A percentile compares a stretch with the other conserved stretches of the same genome.
Evolutionary conservation across 306 rosid genomes (phyloP).

Genomic region (Mimosa pudica): DNA sequence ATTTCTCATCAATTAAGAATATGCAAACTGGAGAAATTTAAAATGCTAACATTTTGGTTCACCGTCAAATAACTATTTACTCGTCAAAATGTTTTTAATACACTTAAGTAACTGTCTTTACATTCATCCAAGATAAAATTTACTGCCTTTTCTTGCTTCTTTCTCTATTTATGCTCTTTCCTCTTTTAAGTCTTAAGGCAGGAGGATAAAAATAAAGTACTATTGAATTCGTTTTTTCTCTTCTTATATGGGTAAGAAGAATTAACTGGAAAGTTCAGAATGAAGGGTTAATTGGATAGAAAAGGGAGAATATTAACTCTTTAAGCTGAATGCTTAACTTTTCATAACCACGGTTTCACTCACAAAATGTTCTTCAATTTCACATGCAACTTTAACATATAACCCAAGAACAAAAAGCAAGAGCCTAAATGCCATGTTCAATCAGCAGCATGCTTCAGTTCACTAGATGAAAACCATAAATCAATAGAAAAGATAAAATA

Average conservation of each 20-base stretch:
- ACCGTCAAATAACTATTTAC: background rate
- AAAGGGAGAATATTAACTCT: background rate
- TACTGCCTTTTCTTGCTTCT: background rate
- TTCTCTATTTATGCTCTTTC: background rate
- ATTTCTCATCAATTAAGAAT: background rate
- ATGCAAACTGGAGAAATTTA: background rate
- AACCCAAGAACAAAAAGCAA: constrained; percentile 7
- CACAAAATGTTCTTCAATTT: background rate
- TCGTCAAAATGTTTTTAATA: constrained; percentile 18
- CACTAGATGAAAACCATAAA: background rate
- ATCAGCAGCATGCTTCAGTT: background rate
- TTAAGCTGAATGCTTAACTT: background rate
- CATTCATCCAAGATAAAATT: too few species aligned
- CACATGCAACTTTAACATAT: background rate
- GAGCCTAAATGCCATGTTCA: background rate
- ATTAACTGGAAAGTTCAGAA: background rate
- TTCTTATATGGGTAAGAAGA: background rate
- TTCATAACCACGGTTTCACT: background rate
- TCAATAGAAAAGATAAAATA: background rate
- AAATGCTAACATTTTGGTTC: background rate
- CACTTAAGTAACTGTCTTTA: background rate
- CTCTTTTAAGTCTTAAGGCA: background rate
- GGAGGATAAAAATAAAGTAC: background rate
- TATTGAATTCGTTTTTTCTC: background rate
- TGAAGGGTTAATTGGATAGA: background rate